A percentile compares a stretch with the other conserved stretches of the same genome.
Evolutionary conservation across 139 green algal genomes (phyloP).

Genomic region (Picochlorum sp.): DNA sequence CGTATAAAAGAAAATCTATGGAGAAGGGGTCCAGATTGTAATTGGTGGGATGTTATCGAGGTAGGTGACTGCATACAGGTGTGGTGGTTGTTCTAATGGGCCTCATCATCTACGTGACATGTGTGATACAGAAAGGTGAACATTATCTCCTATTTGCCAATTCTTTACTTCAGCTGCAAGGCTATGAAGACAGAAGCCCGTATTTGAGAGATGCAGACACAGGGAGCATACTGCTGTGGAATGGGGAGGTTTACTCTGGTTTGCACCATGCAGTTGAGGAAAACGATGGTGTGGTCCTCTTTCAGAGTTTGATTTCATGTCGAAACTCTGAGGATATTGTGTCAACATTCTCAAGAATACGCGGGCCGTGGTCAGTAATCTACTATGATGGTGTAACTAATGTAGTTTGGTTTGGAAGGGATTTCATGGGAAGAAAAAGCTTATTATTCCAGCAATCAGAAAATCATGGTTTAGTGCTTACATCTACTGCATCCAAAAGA

Average conservation of each 20-base stretch:
- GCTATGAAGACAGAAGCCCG: background rate
- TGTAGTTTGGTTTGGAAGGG: slow-evolving; percentile 64
- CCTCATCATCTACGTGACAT: background rate
- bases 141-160: slow-evolving; percentile 15
- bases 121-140: background rate
- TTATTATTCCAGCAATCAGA: slow-evolving; percentile 49
- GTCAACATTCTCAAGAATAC: slow-evolving; percentile 32
- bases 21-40: too few species aligned
- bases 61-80: too few species aligned
- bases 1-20: too few species aligned
- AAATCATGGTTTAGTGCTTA: slow-evolving; percentile 7
- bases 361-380: slow-evolving; percentile 69
- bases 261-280: slow-evolving; percentile 25
- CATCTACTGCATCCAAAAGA: too few species aligned
- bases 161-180: slow-evolving; percentile 68
- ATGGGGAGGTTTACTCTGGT: slow-evolving; percentile 64
- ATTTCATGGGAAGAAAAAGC: slow-evolving; percentile 59
- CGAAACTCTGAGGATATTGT: slow-evolving; percentile 6
- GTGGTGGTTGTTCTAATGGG: background rate
- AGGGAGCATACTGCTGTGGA: slow-evolving; percentile 61
- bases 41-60: too few species aligned
- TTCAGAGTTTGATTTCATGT: slow-evolving; percentile 24
- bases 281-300: slow-evolving; percentile 46
- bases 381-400: slow-evolving; percentile 55
- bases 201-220: slow-evolving; percentile 12